Percentiles rank a stretch among this genome's conserved stretches.
phyloP scores from a whole-genome alignment of 495 filamentous ascomycete genomes.

The Daldinia bambusicola region DNA sequence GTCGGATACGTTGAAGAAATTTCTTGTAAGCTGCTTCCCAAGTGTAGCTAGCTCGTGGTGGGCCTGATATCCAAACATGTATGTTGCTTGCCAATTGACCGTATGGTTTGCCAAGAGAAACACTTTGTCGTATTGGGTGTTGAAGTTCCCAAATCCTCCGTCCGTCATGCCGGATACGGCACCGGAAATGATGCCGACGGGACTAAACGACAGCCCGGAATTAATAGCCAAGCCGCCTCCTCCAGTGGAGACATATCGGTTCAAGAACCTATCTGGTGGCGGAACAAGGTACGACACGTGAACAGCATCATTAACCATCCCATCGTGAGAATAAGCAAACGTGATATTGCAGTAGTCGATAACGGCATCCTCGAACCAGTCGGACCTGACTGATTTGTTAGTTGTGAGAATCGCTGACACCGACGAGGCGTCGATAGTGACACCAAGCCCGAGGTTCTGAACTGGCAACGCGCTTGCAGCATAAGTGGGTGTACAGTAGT shows the following conservation, averaged over 20 bases:
- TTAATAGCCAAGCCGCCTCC: conserved; percentile 61
- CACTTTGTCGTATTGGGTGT: conserved; percentile 46
- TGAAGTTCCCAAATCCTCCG: conserved; percentile 60
- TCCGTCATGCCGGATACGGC: conserved; percentile 59
- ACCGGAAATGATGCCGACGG: conserved; percentile 56
- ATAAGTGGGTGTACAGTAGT: conserved; percentile 50
- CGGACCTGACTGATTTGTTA: conserved; percentile 46
- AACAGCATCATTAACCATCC: conserved; percentile 48
- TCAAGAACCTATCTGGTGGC: conserved; percentile 52
- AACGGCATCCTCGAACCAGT: conserved; percentile 38
- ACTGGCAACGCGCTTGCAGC: conserved; percentile 45
- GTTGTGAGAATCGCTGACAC: conserved; percentile 46
- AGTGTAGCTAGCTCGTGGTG: conserved; percentile 46
- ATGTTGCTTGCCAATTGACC: conserved; percentile 55
- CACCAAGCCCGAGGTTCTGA: conserved; percentile 45
- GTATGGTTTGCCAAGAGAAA: conserved; percentile 57
- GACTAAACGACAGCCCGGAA: conserved; percentile 49
- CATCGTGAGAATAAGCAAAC: conserved; percentile 57
- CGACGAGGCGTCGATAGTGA: conserved; percentile 51
- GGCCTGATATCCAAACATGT: conserved; percentile 58
- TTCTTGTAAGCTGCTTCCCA: conserved; percentile 49
- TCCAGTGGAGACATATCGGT: conserved; percentile 58
- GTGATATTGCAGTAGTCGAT: conserved; percentile 59
- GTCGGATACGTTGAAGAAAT: conserved; percentile 52
- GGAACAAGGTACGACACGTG: conserved; percentile 56